A percentile compares a stretch with the other conserved stretches of the same genome.
Conservation (phyloP, 1,139 yeast species). For the Magnusiomyces tetraspermus region DNA sequence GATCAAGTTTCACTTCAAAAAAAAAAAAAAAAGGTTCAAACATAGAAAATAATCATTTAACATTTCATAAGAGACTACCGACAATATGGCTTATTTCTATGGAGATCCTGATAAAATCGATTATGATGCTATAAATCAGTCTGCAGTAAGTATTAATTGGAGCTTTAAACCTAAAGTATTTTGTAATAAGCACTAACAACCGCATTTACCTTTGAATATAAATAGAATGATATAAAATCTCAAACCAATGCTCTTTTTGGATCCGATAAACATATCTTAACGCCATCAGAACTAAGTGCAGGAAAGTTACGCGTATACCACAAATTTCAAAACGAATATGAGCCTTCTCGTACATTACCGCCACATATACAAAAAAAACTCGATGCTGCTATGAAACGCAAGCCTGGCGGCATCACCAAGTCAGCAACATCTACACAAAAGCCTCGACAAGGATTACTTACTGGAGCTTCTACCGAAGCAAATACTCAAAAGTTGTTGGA, state of each 20-base stretch:
- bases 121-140: neutral
- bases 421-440: constrained; percentile 11
- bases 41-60: neutral
- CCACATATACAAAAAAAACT: constrained; percentile 19
- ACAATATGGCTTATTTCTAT: neutral
- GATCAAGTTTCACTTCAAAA: neutral
- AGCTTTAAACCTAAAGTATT: too few species aligned
- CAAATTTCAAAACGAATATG: constrained; percentile 20
- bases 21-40: neutral
- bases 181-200: neutral
- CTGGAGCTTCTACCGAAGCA: constrained; percentile 5
- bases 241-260: neutral
- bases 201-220: neutral
- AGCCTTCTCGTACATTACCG: constrained; percentile 18
- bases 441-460: neutral
- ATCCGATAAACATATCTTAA: neutral
- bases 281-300: neutral
- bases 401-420: constrained; percentile 6
- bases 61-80: too few species aligned
- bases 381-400: constrained; percentile 13
- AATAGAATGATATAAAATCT: neutral
- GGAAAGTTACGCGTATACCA: constrained; percentile 11
- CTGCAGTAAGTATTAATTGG: neutral
- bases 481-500: constrained; percentile 18
- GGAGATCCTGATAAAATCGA: constrained; percentile 2